Percentiles rank a stretch among this genome's conserved stretches.
Conservation (phyloP, 2,329 filamentous ascomycete species). For the Cephalotrichum gorgonifer region DNA sequence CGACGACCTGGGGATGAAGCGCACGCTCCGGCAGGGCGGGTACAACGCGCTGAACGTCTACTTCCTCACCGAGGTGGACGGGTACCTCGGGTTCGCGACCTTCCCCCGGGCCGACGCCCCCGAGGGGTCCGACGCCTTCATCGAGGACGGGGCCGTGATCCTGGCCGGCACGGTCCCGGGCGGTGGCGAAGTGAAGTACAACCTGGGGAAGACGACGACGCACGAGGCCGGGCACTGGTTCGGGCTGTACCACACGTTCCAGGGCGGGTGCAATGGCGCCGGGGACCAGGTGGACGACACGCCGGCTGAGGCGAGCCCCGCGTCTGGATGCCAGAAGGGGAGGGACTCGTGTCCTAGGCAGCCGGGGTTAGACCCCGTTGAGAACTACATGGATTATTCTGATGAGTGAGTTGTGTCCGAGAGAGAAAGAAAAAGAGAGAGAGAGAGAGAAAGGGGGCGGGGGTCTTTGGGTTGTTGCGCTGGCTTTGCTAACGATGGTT, state of each 20-base stretch:
- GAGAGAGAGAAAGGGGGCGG: not conserved
- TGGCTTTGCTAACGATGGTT: constrained; percentile 12
- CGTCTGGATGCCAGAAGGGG: constrained; percentile 23
- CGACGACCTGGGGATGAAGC: constrained; percentile 32
- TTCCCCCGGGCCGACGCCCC: constrained; percentile 22
- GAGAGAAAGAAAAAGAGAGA: not conserved
- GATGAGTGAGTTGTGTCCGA: constrained; percentile 18
- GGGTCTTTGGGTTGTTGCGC: not conserved
- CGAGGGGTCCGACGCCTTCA: constrained; percentile 14
- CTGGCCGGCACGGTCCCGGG: constrained; percentile 25
- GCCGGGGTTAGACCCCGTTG: constrained; percentile 15
- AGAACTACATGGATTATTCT: constrained; percentile 20
- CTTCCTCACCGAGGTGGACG: constrained; percentile 18
- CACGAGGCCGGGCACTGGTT: constrained; percentile 32
- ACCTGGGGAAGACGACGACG: constrained; percentile 16
- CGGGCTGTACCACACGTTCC: constrained; percentile 29
- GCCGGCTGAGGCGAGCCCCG: constrained; percentile 20
- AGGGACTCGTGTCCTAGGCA: constrained; percentile 16
- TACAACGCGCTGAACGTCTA: constrained; percentile 29
- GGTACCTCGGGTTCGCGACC: constrained; percentile 34
- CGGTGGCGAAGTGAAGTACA: constrained; percentile 21
- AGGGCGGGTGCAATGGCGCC: constrained; percentile 19
- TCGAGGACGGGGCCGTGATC: constrained; percentile 28
- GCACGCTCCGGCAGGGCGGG: constrained; percentile 30
- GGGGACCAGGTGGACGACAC: constrained; percentile 31